phyloP scores from a whole-genome alignment of 192 early-diverging fungal species.

The Mortierella hygrophila region DNA sequence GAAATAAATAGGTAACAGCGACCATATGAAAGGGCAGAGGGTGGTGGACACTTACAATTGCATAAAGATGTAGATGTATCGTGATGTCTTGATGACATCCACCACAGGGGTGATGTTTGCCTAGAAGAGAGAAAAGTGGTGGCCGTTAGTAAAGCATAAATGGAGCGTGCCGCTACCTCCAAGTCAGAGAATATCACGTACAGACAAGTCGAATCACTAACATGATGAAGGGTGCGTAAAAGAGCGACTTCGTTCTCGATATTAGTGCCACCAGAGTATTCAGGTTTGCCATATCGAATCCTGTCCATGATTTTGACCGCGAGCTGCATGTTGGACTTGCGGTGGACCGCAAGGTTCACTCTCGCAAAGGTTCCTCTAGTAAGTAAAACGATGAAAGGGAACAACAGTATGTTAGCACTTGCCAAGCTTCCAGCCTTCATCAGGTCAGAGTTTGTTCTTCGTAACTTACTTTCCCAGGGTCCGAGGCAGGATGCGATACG shows the following conservation, averaged over 20 bases:
- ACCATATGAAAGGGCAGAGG: neutral
- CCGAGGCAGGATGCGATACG: constrained; percentile 35
- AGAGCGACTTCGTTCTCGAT: constrained; percentile 81
- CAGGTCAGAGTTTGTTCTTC: neutral
- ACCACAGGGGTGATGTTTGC: constrained; percentile 79
- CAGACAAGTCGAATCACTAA: constrained; percentile 1
- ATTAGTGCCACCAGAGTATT: constrained; percentile 82
- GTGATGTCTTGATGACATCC: constrained; percentile 69
- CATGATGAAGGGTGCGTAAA: constrained; percentile 76
- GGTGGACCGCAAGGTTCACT: constrained; percentile 75
- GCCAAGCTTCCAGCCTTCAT: neutral
- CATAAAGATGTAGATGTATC: constrained; percentile 80
- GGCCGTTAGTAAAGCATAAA: neutral
- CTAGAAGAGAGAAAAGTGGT: neutral
- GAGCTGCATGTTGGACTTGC: constrained; percentile 72
- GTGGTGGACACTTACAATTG: constrained; percentile 62
- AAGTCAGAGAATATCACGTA: neutral
- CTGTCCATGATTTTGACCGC: constrained; percentile 93
- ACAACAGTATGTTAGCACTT: neutral
- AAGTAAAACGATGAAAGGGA: constrained; percentile 18
- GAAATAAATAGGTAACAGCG: neutral
- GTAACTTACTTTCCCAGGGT: constrained; percentile 38
- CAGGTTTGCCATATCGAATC: constrained; percentile 70
- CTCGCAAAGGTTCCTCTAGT: constrained; percentile 83
- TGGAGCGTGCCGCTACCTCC: too few species aligned